Conservation (phyloP, 2,329 filamentous ascomycete genomes). For the Sclerotinia trifoliorum region DNA sequence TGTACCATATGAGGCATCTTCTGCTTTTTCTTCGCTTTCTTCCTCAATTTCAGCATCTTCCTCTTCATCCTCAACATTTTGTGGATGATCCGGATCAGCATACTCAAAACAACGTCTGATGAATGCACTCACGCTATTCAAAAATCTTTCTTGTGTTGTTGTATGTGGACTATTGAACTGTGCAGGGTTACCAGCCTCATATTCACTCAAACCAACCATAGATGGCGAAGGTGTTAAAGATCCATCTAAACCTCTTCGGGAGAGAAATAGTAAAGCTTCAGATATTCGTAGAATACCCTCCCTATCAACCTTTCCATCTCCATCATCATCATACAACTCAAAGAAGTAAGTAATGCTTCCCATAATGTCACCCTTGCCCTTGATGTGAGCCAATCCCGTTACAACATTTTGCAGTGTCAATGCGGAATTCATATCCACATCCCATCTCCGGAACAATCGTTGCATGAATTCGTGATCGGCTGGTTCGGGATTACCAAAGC, state of each 20-base stretch:
- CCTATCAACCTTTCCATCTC: conserved; percentile 86
- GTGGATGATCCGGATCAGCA: conserved; percentile 83
- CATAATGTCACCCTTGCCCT: conserved; percentile 95
- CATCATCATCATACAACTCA: conserved; percentile 90
- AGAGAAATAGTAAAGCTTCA: conserved; percentile 89
- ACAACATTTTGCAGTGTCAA: conserved; percentile 91
- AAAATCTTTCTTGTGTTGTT: conserved; percentile 79
- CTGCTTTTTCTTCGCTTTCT: conserved; percentile 35
- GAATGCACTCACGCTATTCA: conserved; percentile 92
- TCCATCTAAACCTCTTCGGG: conserved; percentile 80
- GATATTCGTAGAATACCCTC: conserved; percentile 95
- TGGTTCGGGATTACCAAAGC: conserved; percentile 61
- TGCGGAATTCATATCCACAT: conserved; percentile 71
- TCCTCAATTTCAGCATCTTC: not conserved
- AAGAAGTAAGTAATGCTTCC: conserved; percentile 97
- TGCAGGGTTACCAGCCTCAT: conserved; percentile 41
- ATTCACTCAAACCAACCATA: conserved; percentile 51
- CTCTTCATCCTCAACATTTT: conserved; percentile 43
- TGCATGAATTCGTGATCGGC: conserved; percentile 94
- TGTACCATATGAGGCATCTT: conserved; percentile 40
- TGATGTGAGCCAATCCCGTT: conserved; percentile 83
- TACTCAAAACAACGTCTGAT: conserved; percentile 97
- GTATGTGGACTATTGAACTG: conserved; percentile 44
- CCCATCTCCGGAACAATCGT: conserved; percentile 85
- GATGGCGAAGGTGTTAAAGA: conserved; percentile 65